Evolutionary conservation across 2,329 filamentous ascomycete genomes (phyloP).

Genomic region (Metarhizium guizhouense): DNA sequence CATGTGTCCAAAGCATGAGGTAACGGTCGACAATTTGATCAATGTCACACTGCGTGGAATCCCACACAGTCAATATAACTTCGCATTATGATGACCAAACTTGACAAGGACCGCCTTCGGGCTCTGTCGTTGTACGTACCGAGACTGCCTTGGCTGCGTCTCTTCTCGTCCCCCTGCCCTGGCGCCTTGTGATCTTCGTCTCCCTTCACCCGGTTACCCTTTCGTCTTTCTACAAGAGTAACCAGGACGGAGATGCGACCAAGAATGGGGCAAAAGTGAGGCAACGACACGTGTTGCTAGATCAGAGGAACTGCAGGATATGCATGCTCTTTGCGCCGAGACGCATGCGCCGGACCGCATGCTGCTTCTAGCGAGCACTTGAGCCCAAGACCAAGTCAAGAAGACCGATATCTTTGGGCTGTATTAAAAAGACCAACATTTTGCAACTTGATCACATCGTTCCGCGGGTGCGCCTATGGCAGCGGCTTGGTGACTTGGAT

Average conservation of each 20-base stretch:
- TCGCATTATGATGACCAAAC: background rate
- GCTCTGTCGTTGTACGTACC: background rate
- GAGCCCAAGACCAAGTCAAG: background rate
- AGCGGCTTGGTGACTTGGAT: background rate
- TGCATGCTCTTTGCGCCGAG: background rate
- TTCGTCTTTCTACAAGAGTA: background rate
- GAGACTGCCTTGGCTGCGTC: background rate
- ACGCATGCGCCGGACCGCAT: background rate
- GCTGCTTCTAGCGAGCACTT: background rate
- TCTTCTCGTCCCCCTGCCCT: background rate
- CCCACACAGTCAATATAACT: background rate
- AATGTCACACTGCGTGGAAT: background rate
- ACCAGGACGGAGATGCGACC: background rate
- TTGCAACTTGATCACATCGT: background rate
- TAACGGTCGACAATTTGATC: background rate
- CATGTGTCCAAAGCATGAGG: background rate
- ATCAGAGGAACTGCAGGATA: background rate
- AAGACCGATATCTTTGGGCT: background rate
- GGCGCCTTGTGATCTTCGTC: background rate
- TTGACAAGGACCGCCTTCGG: background rate
- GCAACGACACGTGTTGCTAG: constrained; percentile 6
- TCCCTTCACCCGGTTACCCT: too few relatives aligned
- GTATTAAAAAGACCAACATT: background rate
- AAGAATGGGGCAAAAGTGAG: constrained; percentile 2
- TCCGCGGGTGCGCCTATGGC: background rate